Evolutionary conservation across 805 yeast species (phyloP).

Genomic region (Priceomyces melissophilus): DNA sequence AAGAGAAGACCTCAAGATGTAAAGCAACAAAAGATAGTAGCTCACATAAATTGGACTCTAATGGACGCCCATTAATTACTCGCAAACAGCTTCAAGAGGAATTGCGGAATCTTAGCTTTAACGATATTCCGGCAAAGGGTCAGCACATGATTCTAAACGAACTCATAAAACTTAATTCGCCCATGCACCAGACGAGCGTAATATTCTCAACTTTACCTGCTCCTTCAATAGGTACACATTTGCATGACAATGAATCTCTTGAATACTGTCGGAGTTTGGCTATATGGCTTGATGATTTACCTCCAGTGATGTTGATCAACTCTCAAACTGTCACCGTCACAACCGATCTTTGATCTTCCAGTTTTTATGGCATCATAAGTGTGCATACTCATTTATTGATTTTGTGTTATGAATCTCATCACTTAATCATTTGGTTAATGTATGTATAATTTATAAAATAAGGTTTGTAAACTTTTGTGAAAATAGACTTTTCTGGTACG

Average conservation of each 20-base stretch:
- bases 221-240: slow-evolving; percentile 80
- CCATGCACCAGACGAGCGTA: slow-evolving; percentile 53
- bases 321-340: slow-evolving; percentile 96
- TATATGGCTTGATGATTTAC: slow-evolving; percentile 76
- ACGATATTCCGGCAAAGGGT: slow-evolving; percentile 86
- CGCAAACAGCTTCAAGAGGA: slow-evolving; percentile 37
- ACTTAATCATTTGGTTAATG: not conserved
- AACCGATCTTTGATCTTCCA: slow-evolving; percentile 60
- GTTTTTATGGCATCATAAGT: not conserved
- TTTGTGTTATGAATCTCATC: slow-evolving; percentile 2
- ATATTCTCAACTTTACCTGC: slow-evolving; percentile 89
- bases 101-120: slow-evolving; percentile 50
- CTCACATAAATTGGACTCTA: slow-evolving; percentile 1
- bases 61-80: slow-evolving; percentile 17
- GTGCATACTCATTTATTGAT: not conserved
- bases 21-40: slow-evolving; percentile 1
- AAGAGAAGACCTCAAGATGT: slow-evolving; percentile 1
- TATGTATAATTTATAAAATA: too few relatives aligned
- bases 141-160: slow-evolving; percentile 89
- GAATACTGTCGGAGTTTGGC: slow-evolving; percentile 76
- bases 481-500: not conserved
- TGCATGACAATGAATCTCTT: slow-evolving; percentile 60
- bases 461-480: too few relatives aligned
- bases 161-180: slow-evolving; percentile 66
- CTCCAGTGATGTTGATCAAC: slow-evolving; percentile 79